A percentile compares a stretch with the other conserved stretches of the same genome.
Evolutionary conservation across 1,139 yeast genomes (phyloP).

Genomic region (Ogataea hybrid): DNA sequence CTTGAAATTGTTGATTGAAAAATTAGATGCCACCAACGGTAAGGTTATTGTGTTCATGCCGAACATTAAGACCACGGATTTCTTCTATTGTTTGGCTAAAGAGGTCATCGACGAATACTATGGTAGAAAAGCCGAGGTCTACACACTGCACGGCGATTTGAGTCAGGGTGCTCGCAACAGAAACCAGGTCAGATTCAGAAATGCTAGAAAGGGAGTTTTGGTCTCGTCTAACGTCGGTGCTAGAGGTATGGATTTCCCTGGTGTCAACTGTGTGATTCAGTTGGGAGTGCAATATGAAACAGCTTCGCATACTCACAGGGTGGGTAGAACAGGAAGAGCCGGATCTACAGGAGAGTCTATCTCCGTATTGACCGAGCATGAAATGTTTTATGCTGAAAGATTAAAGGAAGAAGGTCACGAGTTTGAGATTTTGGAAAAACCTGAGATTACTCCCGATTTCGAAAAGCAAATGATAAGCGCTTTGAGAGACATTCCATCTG

Average conservation of each 20-base stretch:
- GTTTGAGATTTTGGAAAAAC: slow-evolving; percentile 41
- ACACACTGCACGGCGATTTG: slow-evolving; percentile 64
- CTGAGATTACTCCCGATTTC: slow-evolving; percentile 31
- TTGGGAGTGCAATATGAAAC: slow-evolving; percentile 70
- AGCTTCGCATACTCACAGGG: slow-evolving; percentile 84
- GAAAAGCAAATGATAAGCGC: background rate
- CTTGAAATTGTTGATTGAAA: slow-evolving; percentile 44
- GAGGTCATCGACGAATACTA: slow-evolving; percentile 8
- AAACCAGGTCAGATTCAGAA: slow-evolving; percentile 55
- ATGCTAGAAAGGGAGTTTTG: slow-evolving; percentile 50
- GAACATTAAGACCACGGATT: slow-evolving; percentile 68
- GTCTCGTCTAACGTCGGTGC: slow-evolving; percentile 94
- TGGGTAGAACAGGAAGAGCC: slow-evolving; percentile 96
- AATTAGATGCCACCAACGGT: slow-evolving; percentile 39
- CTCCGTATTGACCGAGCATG: slow-evolving; percentile 48
- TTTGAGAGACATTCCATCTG: slow-evolving; percentile 14
- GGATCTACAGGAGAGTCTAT: slow-evolving; percentile 74
- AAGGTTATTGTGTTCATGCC: slow-evolving; percentile 85
- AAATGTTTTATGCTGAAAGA: slow-evolving; percentile 45
- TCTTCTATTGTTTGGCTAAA: slow-evolving; percentile 41
- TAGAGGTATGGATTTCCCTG: slow-evolving; percentile 93
- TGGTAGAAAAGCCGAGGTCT: slow-evolving; percentile 11
- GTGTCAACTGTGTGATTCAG: slow-evolving; percentile 80
- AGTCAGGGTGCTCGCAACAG: slow-evolving; percentile 63
- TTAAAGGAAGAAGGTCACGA: slow-evolving; percentile 50